Evolutionary conservation across 225 moss, liverwort and hornwort species (phyloP), one percentile per base, ranked within the genome.

Genomic region (Asterella californica): DNA sequence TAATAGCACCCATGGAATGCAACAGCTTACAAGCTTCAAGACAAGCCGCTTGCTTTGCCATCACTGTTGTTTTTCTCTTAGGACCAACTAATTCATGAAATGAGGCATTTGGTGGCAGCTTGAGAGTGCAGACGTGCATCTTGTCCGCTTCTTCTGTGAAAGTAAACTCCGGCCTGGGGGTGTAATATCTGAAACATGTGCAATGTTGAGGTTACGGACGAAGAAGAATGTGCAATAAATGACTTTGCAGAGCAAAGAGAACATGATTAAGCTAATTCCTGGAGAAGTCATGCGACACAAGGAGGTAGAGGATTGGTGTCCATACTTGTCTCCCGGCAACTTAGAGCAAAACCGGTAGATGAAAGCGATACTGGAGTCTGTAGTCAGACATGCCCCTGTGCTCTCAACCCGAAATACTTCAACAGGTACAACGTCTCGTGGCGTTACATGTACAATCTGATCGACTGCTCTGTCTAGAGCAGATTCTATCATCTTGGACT

Each of bases 261-360:
- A 47, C 24, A 42, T 45, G 2, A 25, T 12, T 19, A 69, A 47
- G 71, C 9, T 18, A 0, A 47, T 12, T 24, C 14, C 14, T 71
- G 46, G 15, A n/a, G 22, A n/a, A 65, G 14, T 33, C 3, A 32
- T 7, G 65, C 1, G 15, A 24, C 42, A 19, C 57, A 10, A 65
- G 14, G 22, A 33, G 2, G 32, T 70, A 22, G 24, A 42, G 38
- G 4, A 21, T 21, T 70, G 15, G 36, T 67, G 7, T 34, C 19
- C 76, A 77, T 89, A 99, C 99, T 90, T 93, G 85, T 99, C 99
- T 79, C 89, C 89, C 9, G 99, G 99, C 78, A 99, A 82, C 82
- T 92, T 99, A 48, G 86, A 78, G 83, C 99, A 99, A 84, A 88
- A 99, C 46, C 91, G 95, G 79, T 84, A 71, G 47, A 95, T 80